Conservation (phyloP, 2,329 filamentous ascomycete genomes). For the Apiospora sp. region DNA sequence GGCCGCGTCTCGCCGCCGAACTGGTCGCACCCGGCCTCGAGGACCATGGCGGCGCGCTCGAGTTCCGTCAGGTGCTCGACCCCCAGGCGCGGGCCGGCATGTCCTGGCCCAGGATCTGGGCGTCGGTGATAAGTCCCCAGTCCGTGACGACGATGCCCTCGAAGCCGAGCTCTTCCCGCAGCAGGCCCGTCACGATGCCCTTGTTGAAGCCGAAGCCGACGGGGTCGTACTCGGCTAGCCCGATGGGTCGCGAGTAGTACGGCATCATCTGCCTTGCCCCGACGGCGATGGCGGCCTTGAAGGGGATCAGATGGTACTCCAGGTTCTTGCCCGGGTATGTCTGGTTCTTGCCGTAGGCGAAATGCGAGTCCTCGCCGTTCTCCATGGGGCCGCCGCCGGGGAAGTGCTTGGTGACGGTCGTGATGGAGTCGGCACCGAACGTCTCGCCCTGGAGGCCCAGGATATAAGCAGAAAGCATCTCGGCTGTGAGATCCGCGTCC, state of each 20-base stretch:
- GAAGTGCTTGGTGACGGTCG: slow-evolving; percentile 62
- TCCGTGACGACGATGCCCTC: slow-evolving; percentile 60
- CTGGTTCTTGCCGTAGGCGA: slow-evolving; percentile 59
- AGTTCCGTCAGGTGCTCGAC: slow-evolving; percentile 53
- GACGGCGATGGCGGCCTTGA: slow-evolving; percentile 57
- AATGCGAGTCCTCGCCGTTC: slow-evolving; percentile 61
- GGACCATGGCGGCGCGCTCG: slow-evolving; percentile 50
- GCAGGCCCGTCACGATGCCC: slow-evolving; percentile 56
- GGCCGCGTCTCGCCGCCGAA: slow-evolving; percentile 58
- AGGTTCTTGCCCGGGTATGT: slow-evolving; percentile 59
- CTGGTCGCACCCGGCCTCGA: slow-evolving; percentile 61
- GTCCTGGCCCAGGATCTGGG: slow-evolving; percentile 49
- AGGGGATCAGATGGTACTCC: slow-evolving; percentile 58
- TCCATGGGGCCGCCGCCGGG: slow-evolving; percentile 57
- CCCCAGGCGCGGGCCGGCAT: slow-evolving; percentile 59
- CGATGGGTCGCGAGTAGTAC: slow-evolving; percentile 57
- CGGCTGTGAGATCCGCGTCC: slow-evolving; percentile 51
- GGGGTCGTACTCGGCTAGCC: no score
- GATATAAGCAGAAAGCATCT: slow-evolving; percentile 52
- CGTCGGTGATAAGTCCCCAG: slow-evolving; percentile 60
- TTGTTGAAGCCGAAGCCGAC: slow-evolving; percentile 62
- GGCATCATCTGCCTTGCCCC: slow-evolving; percentile 61
- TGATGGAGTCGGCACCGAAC: slow-evolving; percentile 53
- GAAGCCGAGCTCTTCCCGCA: slow-evolving; percentile 57
- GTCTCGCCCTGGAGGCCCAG: slow-evolving; percentile 55